Conservation (phyloP, 2,329 filamentous ascomycete species). For the Stachybotrys elegans region DNA sequence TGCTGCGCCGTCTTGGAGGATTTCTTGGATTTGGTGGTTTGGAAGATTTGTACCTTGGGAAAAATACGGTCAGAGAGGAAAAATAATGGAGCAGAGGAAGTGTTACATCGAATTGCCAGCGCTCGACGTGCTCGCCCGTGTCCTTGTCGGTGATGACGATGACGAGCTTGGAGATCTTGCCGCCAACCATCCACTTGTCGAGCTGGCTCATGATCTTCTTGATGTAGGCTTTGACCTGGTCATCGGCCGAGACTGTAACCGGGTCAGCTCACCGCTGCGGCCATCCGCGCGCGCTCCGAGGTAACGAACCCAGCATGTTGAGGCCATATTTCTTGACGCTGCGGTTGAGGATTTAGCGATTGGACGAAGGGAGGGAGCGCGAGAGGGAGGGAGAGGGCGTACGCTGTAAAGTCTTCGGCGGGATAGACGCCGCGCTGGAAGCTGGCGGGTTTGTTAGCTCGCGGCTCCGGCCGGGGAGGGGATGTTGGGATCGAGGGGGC, state of each 20-base stretch:
- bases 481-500: not conserved
- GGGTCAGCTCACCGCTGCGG: constrained; percentile 9
- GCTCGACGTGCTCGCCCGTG: constrained; percentile 90
- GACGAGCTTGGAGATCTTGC: constrained; percentile 95
- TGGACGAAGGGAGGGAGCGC: no score
- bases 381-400: constrained; percentile 28
- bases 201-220: constrained; percentile 99
- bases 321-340: constrained; percentile 97
- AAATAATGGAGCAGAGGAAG: not conserved
- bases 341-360: not conserved
- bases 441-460: constrained; percentile 34
- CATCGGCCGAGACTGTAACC: constrained; percentile 74
- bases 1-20: constrained; percentile 44
- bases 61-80: constrained; percentile 3
- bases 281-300: not conserved
- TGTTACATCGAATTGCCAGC: constrained; percentile 92
- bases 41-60: constrained; percentile 33
- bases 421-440: constrained; percentile 87
- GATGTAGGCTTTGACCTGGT: constrained; percentile 98
- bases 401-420: constrained; percentile 94
- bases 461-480: no score
- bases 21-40: constrained; percentile 32
- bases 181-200: constrained; percentile 94
- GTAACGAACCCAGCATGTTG: constrained; percentile 75
- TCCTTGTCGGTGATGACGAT: constrained; percentile 97